A percentile compares a stretch with the other conserved stretches of the same genome.
phyloP scores from a whole-genome alignment of 768 basidiomycete genomes.

The Suillus tomentosus region DNA sequence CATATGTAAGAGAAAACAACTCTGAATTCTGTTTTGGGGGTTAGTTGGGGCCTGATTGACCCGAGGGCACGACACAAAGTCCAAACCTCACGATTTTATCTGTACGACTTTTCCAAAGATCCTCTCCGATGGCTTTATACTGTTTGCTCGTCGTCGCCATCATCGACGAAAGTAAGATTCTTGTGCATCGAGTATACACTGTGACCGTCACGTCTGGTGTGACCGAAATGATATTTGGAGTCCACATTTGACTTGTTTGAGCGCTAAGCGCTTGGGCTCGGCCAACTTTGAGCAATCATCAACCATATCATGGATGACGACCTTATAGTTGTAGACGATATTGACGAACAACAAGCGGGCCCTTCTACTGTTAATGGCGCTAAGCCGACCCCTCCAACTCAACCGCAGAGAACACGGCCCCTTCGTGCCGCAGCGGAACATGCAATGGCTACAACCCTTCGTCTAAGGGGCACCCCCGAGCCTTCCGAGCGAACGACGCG shows the following conservation, averaged over 20 bases:
- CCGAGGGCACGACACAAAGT: conserved; percentile 19
- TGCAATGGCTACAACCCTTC: conserved; percentile 38
- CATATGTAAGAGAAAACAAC: conserved; percentile 95
- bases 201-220: background rate
- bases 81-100: conserved; percentile 84
- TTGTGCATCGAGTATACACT: background rate
- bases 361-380: conserved; percentile 37
- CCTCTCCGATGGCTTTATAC: conserved; percentile 88
- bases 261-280: too few species aligned
- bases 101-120: conserved; percentile 91
- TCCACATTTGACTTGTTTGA: too few species aligned
- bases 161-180: conserved; percentile 18
- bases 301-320: conserved; percentile 53
- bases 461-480: conserved; percentile 32
- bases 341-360: conserved; percentile 44
- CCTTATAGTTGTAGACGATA: conserved; percentile 62
- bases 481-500: conserved; percentile 56
- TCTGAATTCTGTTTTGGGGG: conserved; percentile 81
- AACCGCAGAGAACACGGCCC: conserved; percentile 32
- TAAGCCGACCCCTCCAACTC: conserved; percentile 16
- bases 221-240: background rate
- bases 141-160: conserved; percentile 82
- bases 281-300: background rate
- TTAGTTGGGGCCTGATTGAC: conserved; percentile 20
- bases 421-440: conserved; percentile 36